These are phyloP conservation scores for Aspergillus persii DNA, from an alignment of 2,329 filamentous ascomycete species.

Conservation along the genomic window DNA sequence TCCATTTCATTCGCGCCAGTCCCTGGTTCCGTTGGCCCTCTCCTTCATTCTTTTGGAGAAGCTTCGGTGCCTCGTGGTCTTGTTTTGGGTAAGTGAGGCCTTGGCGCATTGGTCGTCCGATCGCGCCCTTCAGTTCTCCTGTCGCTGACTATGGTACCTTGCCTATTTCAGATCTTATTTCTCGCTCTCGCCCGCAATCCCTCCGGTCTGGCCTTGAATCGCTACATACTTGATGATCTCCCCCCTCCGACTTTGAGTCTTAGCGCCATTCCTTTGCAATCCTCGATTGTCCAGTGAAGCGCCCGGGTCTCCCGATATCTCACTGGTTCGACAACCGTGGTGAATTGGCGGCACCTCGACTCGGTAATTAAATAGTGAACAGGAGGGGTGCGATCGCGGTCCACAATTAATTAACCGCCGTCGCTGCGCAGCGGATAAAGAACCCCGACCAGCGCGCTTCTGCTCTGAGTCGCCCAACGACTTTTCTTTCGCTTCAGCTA, in stretches of 20 bases:
- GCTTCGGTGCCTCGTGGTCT: constrained; percentile 10
- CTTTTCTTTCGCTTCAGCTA: not conserved
- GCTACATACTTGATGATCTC: constrained; percentile 5
- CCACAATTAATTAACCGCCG: not conserved
- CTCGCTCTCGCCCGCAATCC: not conserved
- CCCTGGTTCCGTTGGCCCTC: constrained; percentile 2
- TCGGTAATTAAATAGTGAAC: constrained; percentile 3
- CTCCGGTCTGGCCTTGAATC: not conserved
- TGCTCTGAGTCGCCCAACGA: not conserved
- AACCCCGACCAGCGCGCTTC: not conserved
- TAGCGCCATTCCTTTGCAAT: not conserved
- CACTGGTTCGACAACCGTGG: not conserved
- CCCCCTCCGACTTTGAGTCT: not conserved
- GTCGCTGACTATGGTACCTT: constrained; percentile 11
- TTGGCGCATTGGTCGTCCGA: constrained; percentile 9
- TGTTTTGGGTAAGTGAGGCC: constrained; percentile 9
- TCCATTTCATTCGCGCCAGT: not conserved
- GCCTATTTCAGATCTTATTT: not conserved
- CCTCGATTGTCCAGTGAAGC: not conserved
- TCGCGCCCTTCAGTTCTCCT: constrained; percentile 10
- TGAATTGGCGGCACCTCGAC: not conserved
- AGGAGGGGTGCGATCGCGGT: not conserved
- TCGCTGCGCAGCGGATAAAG: not conserved
- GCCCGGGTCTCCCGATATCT: not conserved
- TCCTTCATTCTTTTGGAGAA: constrained; percentile 19